Conservation (phyloP, 768 basidiomycete genomes). For the Boletus subparvulus region DNA sequence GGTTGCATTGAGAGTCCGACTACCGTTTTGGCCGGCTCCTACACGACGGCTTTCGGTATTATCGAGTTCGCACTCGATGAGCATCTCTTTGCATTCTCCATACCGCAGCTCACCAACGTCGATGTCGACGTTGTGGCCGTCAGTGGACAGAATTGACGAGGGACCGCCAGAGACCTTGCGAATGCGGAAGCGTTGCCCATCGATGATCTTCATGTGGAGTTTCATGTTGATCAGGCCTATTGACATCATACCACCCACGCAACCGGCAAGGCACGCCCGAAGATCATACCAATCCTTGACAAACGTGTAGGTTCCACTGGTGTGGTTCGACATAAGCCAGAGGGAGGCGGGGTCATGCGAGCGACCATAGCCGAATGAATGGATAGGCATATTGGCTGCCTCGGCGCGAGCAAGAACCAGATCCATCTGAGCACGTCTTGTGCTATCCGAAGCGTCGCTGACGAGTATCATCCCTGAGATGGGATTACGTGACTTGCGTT, state of each 20-base stretch:
- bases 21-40: slow-evolving; percentile 9
- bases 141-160: slow-evolving; percentile 80
- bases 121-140: slow-evolving; percentile 93
- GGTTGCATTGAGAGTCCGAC: slow-evolving; percentile 65
- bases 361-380: slow-evolving; percentile 95
- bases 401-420: slow-evolving; percentile 95
- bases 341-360: slow-evolving; percentile 97
- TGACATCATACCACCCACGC: slow-evolving; percentile 95
- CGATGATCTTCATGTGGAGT: slow-evolving; percentile 91
- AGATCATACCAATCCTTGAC: slow-evolving; percentile 98
- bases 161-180: slow-evolving; percentile 93
- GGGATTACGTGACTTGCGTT: slow-evolving; percentile 89
- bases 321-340: slow-evolving; percentile 99
- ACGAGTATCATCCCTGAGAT: slow-evolving; percentile 90
- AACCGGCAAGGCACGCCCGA: slow-evolving; percentile 87
- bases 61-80: slow-evolving; percentile 89
- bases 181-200: slow-evolving; percentile 86
- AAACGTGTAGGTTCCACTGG: slow-evolving; percentile 95
- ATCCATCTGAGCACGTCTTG: slow-evolving; percentile 96
- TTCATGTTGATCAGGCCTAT: slow-evolving; percentile 93
- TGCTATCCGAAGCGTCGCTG: slow-evolving; percentile 89
- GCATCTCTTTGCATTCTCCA: slow-evolving; percentile 97
- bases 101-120: slow-evolving; percentile 92
- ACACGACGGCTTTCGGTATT: slow-evolving; percentile 51
- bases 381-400: slow-evolving; percentile 94